Percentiles rank a stretch among this genome's conserved stretches.
Conservation (phyloP, 2,329 filamentous ascomycete genomes). For the Fusarium humuli region DNA sequence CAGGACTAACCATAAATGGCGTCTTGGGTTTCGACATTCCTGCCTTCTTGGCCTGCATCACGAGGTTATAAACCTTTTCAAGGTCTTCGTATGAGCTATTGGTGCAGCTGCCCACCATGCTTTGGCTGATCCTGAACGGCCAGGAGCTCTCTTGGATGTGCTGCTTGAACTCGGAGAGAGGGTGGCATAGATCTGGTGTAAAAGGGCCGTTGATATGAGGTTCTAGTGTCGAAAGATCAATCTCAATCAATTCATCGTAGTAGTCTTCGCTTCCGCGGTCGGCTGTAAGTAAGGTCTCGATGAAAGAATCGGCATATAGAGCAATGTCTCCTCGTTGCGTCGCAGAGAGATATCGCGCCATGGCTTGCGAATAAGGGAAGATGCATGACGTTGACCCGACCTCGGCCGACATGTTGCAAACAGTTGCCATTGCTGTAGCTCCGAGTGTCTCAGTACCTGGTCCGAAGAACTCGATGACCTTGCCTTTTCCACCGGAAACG, state of each 20-base stretch:
- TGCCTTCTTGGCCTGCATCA: constrained; percentile 82
- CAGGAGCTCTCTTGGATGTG: constrained; percentile 93
- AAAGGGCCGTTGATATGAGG: constrained; percentile 99
- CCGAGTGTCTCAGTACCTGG: constrained; percentile 49
- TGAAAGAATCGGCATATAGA: neutral
- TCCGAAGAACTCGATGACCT: constrained; percentile 53
- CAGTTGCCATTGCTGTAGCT: constrained; percentile 53
- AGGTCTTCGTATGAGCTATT: constrained; percentile 90
- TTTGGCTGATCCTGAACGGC: constrained; percentile 90
- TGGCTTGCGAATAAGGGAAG: constrained; percentile 51
- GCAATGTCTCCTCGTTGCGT: constrained; percentile 47
- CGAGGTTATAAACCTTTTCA: constrained; percentile 89
- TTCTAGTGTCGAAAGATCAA: constrained; percentile 78
- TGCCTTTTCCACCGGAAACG: constrained; percentile 51
- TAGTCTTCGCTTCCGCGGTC: constrained; percentile 47
- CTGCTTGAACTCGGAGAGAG: constrained; percentile 96
- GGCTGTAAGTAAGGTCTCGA: neutral
- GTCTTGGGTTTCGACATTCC: constrained; percentile 88
- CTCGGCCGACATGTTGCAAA: constrained; percentile 54
- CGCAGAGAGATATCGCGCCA: constrained; percentile 49
- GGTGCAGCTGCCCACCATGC: constrained; percentile 98
- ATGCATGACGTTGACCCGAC: constrained; percentile 53
- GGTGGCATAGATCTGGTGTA: constrained; percentile 96
- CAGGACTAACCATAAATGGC: constrained; percentile 93
- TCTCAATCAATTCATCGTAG: constrained; percentile 50